Evolutionary conservation across 2,329 filamentous ascomycete species (phyloP).

Genomic region (Alternaria alternata): DNA sequence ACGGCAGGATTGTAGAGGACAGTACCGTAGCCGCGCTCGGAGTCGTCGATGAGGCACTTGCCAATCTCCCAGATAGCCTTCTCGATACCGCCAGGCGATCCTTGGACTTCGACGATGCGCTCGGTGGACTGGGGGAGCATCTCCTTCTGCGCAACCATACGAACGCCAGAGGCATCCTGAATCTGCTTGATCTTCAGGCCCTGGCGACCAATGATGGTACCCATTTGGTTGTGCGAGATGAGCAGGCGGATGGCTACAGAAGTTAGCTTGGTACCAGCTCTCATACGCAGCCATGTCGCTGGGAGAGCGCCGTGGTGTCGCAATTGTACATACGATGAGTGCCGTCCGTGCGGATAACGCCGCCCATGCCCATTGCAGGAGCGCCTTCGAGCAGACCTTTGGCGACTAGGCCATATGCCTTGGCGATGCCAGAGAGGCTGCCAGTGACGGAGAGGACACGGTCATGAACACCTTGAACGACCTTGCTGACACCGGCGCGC

Average conservation of each 20-base stretch:
- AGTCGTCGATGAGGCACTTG: constrained; percentile 97
- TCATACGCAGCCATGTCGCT: not conserved
- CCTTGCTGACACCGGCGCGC: constrained; percentile 98
- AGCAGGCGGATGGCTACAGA: constrained; percentile 87
- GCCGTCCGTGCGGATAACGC: constrained; percentile 80
- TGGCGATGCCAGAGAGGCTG: constrained; percentile 84
- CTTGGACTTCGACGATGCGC: constrained; percentile 95
- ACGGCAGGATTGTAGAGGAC: constrained; percentile 97
- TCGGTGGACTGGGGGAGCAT: constrained; percentile 99
- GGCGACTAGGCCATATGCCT: constrained; percentile 92
- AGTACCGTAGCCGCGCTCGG: constrained; percentile 95
- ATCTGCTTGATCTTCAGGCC: constrained; percentile 99
- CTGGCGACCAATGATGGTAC: constrained; percentile 96
- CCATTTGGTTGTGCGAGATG: constrained; percentile 99
- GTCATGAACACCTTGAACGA: constrained; percentile 96
- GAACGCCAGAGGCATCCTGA: constrained; percentile 93
- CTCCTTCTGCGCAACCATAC: constrained; percentile 99
- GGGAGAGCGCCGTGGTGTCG: not conserved
- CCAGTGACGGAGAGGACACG: constrained; percentile 96
- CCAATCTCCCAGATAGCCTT: constrained; percentile 98
- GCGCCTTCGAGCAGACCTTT: constrained; percentile 91
- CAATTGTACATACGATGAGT: constrained; percentile 81
- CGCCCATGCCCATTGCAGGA: constrained; percentile 95
- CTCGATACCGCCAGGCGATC: constrained; percentile 92
- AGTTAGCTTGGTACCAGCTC: constrained; percentile 26